Base-by-base conservation (phyloP, 1,284 basidiomycete genomes). In the Laetiporus sulphureus region DNA sequence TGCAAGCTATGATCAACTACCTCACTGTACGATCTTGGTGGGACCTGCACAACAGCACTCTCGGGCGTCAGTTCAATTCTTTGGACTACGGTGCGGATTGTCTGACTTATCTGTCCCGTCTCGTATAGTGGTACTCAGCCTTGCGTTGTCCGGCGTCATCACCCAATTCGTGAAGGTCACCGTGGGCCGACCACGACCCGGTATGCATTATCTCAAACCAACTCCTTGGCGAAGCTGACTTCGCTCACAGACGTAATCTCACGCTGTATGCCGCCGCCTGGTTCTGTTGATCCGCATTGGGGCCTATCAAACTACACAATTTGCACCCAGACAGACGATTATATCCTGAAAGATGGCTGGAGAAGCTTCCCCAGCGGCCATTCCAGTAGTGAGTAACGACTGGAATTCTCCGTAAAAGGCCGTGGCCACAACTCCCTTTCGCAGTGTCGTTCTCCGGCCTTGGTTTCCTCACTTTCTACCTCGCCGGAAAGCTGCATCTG, bases 321-420 rank as follows among this genome's bases (percentile, higher is more conserved):
- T 41, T 99, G 95, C 64, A 91, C 89, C 0, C 77, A 82, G 52
- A 72, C 71, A 1, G 66, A 90, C 55, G 55, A 60, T 11, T 48
- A 57, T 12, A 72, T 80, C 5, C 61, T 94, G 52, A 67, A 73
- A 23, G 91, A 95, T 59, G 94, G 94, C 0, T 98, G 93, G 71
- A 79, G 90, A 53, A 92, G 88, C 58, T 97, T 99, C 64, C 91
- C 91, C 4, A 92, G 88, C 38, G 95, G 95, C 0, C 95, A 98
- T 65, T 81, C 90, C 1, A 90, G 87, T 55, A 60, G 77, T 91
- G 64, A 32, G 76, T 70, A 5, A 45, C 51, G 7, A 27, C 21
- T 5, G 34, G 40, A 22, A 34, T 19, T 36, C 4, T n/a, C n/a
- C n/a, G n/a, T n/a, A n/a, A n/a, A n/a, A n/a, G n/a, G n/a, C n/a